These are phyloP conservation scores for Fusarium napiforme DNA, from an alignment of 2,329 filamentous ascomycete genomes.

Conservation along the genomic window DNA sequence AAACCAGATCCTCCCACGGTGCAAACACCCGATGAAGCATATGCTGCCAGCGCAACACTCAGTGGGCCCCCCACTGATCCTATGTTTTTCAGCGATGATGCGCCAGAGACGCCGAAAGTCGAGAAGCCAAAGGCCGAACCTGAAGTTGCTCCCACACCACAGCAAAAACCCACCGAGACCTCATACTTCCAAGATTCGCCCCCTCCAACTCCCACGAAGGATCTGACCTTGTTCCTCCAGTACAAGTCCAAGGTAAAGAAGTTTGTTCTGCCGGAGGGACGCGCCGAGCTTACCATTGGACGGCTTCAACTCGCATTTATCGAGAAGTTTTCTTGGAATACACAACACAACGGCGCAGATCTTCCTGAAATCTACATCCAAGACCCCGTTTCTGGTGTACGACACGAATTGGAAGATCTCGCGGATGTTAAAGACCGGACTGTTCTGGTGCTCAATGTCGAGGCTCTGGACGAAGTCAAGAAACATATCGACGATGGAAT, in stretches of 20 bases:
- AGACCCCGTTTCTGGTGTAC: constrained; percentile 93
- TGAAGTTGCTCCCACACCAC: constrained; percentile 48
- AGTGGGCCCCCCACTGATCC: constrained; percentile 66
- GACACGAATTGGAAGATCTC: constrained; percentile 94
- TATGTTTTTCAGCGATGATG: constrained; percentile 45
- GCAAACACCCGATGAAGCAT: constrained; percentile 76
- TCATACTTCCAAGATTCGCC: constrained; percentile 71
- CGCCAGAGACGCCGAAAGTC: constrained; percentile 26
- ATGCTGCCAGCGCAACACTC: constrained; percentile 66
- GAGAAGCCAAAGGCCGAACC: constrained; percentile 40
- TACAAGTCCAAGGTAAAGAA: constrained; percentile 99
- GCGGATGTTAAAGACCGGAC: constrained; percentile 93
- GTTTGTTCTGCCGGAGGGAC: constrained; percentile 86
- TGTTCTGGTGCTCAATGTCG: constrained; percentile 93
- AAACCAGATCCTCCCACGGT: constrained; percentile 50
- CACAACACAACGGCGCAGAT: constrained; percentile 90
- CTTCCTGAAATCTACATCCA: constrained; percentile 98
- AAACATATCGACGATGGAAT: constrained; percentile 94
- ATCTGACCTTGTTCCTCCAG: constrained; percentile 92
- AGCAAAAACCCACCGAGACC: constrained; percentile 56
- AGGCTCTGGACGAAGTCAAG: constrained; percentile 95
- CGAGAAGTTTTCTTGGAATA: constrained; percentile 99
- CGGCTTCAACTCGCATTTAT: constrained; percentile 95
- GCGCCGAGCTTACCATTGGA: constrained; percentile 85
- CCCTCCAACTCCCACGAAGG: constrained; percentile 75